These are phyloP conservation scores for Piper longum DNA, from an alignment of 164 flowering plant species.

Conservation along the genomic window DNA sequence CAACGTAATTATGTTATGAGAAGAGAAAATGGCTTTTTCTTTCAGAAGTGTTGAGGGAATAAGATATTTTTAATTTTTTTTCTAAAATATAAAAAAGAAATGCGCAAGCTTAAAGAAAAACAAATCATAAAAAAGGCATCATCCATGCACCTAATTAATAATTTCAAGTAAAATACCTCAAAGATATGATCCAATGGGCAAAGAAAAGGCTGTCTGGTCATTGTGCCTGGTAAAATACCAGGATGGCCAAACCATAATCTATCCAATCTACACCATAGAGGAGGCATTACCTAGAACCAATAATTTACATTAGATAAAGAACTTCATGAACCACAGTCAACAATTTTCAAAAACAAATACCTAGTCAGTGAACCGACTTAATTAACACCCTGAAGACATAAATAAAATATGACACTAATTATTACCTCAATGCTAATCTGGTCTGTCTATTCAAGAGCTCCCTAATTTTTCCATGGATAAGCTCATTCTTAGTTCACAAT, in stretches of 20 bases:
- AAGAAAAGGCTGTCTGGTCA: slow-evolving; percentile 87
- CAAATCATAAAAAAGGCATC: no score
- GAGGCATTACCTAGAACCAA: slow-evolving; percentile 84
- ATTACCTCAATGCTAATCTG: no score
- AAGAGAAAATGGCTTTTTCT: background rate
- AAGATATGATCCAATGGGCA: slow-evolving; percentile 98
- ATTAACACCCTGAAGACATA: no score
- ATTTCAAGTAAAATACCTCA: slow-evolving; percentile 45
- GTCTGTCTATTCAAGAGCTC: no score
- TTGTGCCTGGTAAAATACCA: slow-evolving; percentile 61
- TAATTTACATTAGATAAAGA: background rate
- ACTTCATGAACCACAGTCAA: background rate
- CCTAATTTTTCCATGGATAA: no score
- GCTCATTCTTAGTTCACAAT: no score
- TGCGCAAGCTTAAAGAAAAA: no score
- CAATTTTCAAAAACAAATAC: no score
- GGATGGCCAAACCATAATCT: slow-evolving; percentile 97
- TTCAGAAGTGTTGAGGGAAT: background rate
- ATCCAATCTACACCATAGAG: slow-evolving; percentile 97
- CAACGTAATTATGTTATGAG: background rate
- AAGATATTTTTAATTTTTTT: background rate
- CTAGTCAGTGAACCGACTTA: no score
- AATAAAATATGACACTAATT: no score
- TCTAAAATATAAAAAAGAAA: no score
- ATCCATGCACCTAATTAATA: background rate